phyloP scores from a whole-genome alignment of 768 basidiomycete species.

The Serendipita sp. region DNA sequence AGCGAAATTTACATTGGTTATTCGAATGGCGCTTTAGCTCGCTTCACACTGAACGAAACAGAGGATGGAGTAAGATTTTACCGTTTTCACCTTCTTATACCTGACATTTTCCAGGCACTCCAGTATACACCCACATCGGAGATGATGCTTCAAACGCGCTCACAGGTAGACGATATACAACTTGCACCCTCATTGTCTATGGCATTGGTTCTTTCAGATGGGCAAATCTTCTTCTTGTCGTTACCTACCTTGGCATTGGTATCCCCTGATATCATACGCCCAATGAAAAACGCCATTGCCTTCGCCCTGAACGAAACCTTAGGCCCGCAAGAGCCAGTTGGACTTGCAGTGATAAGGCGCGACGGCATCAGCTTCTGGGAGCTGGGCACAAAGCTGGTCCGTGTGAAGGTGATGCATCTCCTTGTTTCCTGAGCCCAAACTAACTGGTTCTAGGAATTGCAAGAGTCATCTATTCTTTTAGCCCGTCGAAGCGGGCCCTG shows the following conservation, averaged over 20 bases:
- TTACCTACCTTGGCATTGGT: not conserved
- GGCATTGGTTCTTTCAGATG: not conserved
- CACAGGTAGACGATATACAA: not conserved
- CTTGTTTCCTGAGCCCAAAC: not conserved
- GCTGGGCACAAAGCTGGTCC: not conserved
- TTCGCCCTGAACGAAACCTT: constrained; percentile 1
- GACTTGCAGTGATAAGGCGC: not conserved
- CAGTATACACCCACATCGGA: not conserved
- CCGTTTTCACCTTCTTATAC: not conserved
- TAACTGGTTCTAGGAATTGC: not conserved
- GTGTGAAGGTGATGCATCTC: not conserved
- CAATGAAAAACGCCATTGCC: not conserved
- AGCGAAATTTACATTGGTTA: not conserved
- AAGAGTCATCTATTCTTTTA: not conserved
- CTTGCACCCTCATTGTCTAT: not conserved
- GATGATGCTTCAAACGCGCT: not conserved
- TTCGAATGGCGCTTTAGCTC: not conserved
- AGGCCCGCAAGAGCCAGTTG: not conserved
- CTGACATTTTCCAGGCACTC: not conserved
- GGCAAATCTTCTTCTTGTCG: not conserved
- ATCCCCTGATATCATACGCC: not conserved
- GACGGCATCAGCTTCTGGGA: not conserved
- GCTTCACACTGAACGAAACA: not conserved
- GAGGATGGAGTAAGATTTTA: not conserved
- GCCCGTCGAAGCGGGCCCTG: not conserved